These are phyloP conservation scores for Bipolaris zeicola DNA, from an alignment of 2,329 filamentous ascomycete genomes.

Conservation along the genomic window DNA sequence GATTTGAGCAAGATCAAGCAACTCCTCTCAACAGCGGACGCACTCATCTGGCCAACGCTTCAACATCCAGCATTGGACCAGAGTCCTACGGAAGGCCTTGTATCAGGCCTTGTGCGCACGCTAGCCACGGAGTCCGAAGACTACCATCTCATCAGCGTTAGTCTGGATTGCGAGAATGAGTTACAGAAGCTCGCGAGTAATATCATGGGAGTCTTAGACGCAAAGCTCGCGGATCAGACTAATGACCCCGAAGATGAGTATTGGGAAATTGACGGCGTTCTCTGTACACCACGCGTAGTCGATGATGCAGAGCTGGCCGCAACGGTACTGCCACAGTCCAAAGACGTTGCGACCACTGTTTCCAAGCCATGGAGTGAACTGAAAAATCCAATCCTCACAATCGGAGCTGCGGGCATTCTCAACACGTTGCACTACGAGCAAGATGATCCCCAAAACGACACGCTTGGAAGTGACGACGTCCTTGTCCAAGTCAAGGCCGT, in stretches of 20 bases:
- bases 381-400: constrained; percentile 13
- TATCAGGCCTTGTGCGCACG: constrained; percentile 18
- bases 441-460: neutral
- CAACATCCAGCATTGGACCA: neutral
- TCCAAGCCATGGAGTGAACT: constrained; percentile 15
- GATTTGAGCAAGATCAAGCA: constrained; percentile 11
- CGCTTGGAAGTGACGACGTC: constrained; percentile 18
- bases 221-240: neutral
- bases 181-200: neutral
- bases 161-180: constrained; percentile 1
- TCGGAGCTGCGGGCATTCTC: constrained; percentile 19
- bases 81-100: constrained; percentile 12
- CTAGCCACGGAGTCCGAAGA: constrained; percentile 18
- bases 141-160: constrained; percentile 15
- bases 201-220: constrained; percentile 4
- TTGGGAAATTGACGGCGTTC: constrained; percentile 7
- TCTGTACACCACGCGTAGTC: constrained; percentile 16
- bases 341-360: constrained; percentile 17
- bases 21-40: constrained; percentile 1
- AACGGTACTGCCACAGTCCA: neutral
- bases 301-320: constrained; percentile 7
- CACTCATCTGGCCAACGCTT: constrained; percentile 12
- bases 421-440: constrained; percentile 24
- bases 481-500: constrained; percentile 22
- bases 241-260: constrained; percentile 21